Evolutionary conservation across 305 asterid genomes (phyloP), one percentile per base, ranked within the genome.

Genomic region (Solanum aculeatissimum): DNA sequence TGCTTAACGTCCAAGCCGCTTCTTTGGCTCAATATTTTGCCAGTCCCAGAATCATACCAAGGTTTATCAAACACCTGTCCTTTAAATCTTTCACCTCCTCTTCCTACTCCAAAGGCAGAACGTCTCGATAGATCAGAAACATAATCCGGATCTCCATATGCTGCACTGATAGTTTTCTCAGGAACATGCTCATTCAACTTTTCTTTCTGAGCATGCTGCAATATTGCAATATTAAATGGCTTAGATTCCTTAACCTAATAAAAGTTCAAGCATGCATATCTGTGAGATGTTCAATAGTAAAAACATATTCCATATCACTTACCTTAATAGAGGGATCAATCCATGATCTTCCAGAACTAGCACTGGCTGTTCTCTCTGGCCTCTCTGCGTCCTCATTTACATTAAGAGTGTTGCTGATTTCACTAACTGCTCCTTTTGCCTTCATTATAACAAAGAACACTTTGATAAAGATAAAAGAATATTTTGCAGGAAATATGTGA

Each of bases 321-420:
- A 92, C 94, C 97, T 95, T 92, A 83, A 90, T 78, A 69, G 89
- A 88, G 83, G 96, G 89, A 91, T 93, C 95, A 85, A 87, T 85
- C 94, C 92, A 91, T 53, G 93, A 83, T 84, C 89, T 89, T 69
- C 92, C 97, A 35, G 94, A 91, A 85, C 86, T 87, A 89, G 83
- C 80, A 86, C 91, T 87, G 27, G 91, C 53, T 54, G 90, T 85
- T 87, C 93, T 93, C 87, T 91, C 95, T 29, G 85, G 88, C 86
- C 92, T 89, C 88, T 91, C 97, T 84, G 86, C 86, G 51, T 93
- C 95, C 83, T 91, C 94, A 83, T 82, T 91, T 87, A 89, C 81
- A 18, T 51, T 77, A 82, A 85, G 45, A 80, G 86, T 66, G 87
- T 90, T 92, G 83, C 89, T 85, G 66, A 88, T 83, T 63, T 91